A percentile compares a stretch with the other conserved stretches of the same genome.
Conservation (phyloP, 176 grass and related monocot genomes). For the Aegilops bicornis region DNA sequence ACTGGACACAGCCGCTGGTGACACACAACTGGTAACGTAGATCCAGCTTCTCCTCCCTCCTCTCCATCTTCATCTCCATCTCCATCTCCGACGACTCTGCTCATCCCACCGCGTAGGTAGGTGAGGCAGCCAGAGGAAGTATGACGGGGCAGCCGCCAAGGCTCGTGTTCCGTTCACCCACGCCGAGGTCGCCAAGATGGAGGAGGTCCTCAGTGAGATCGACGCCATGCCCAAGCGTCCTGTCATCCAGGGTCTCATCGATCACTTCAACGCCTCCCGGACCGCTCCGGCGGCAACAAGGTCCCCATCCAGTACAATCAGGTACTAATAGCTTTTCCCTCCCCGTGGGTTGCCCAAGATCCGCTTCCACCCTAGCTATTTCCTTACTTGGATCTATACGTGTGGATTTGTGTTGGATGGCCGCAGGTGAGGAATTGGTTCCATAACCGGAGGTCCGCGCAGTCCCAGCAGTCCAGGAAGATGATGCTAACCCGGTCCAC, state of each 20-base stretch:
- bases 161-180: conserved; percentile 82
- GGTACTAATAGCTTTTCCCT: conserved; percentile 23
- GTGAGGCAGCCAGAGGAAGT: background rate
- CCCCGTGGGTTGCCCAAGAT: background rate
- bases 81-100: background rate
- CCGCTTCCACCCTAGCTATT: background rate
- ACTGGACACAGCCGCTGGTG: too few species aligned
- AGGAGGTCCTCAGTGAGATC: conserved; percentile 65
- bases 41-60: too few species aligned
- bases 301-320: conserved; percentile 81
- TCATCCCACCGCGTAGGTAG: background rate
- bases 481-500: conserved; percentile 36
- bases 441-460: conserved; percentile 91
- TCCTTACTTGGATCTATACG: background rate
- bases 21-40: too few species aligned
- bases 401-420: background rate
- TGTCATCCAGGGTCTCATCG: conserved; percentile 63
- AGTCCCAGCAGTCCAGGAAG: conserved; percentile 72
- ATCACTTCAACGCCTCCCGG: conserved; percentile 75
- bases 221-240: conserved; percentile 61
- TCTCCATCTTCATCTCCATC: too few species aligned
- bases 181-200: conserved; percentile 83
- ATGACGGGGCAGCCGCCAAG: conserved; percentile 65
- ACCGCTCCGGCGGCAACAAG: conserved; percentile 53
- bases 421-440: conserved; percentile 99